A percentile compares a stretch with the other conserved stretches of the same genome.
These are phyloP conservation scores for Talaromyces liani DNA, from an alignment of 495 filamentous ascomycete species.

Conservation along the genomic window DNA sequence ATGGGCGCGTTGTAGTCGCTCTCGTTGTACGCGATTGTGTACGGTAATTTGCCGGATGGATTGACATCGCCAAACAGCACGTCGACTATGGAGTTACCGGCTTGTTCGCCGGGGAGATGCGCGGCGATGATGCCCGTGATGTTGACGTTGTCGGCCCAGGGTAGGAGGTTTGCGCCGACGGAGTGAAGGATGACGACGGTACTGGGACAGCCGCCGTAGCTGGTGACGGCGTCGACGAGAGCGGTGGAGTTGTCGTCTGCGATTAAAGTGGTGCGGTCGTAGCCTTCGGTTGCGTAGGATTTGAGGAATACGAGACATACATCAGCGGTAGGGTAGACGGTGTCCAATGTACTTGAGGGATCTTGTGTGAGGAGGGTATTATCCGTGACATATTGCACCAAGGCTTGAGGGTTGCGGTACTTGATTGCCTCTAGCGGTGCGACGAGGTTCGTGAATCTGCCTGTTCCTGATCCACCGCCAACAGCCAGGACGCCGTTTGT, in stretches of 20 bases:
- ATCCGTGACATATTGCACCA: conserved; percentile 24
- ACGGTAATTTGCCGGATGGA: conserved; percentile 40
- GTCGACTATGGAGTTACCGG: conserved; percentile 44
- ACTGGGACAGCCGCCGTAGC: conserved; percentile 33
- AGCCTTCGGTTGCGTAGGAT: conserved; percentile 46
- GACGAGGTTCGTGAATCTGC: conserved; percentile 37
- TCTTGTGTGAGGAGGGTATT: conserved; percentile 22
- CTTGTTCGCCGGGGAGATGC: conserved; percentile 48
- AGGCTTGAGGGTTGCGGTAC: conserved; percentile 45
- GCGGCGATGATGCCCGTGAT: conserved; percentile 51
- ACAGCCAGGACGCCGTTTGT: conserved; percentile 46
- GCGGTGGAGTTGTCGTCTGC: conserved; percentile 38
- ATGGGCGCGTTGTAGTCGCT: conserved; percentile 53
- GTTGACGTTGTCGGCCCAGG: conserved; percentile 43
- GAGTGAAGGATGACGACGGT: conserved; percentile 34
- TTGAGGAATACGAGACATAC: conserved; percentile 50
- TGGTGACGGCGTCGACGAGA: conserved; percentile 44
- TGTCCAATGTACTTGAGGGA: conserved; percentile 22
- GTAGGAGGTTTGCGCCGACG: conserved; percentile 17
- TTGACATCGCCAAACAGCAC: conserved; percentile 52
- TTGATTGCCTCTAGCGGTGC: conserved; percentile 51
- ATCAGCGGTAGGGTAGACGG: conserved; percentile 46
- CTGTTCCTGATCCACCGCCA: conserved; percentile 50
- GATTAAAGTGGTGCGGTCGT: conserved; percentile 44
- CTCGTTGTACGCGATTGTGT: conserved; percentile 53